phyloP scores from a whole-genome alignment of 2,329 filamentous ascomycete species.

The Cercospora berteroae region DNA sequence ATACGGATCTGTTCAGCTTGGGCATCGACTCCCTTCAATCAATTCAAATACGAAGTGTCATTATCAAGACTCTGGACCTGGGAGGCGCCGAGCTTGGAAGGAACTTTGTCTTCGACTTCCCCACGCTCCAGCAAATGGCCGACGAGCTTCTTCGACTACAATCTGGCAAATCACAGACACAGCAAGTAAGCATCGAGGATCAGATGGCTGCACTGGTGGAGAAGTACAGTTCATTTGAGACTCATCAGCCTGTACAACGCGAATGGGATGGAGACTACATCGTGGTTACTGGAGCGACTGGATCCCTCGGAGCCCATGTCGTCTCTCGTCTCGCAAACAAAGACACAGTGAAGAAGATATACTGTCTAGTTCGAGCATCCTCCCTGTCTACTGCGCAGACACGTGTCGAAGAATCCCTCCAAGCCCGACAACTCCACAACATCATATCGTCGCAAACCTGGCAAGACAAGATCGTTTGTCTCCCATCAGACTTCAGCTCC shows the following conservation, averaged over 20 bases:
- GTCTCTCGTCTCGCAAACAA: conserved; percentile 41
- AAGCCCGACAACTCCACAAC: conserved; percentile 39
- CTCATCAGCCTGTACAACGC: conserved; percentile 23
- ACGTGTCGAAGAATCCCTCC: conserved; percentile 39
- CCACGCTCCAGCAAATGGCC: conserved; percentile 50
- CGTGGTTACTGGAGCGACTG: conserved; percentile 61
- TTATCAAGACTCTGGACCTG: conserved; percentile 54
- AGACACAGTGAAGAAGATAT: conserved; percentile 41
- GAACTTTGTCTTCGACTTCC: conserved; percentile 60
- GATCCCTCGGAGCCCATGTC: conserved; percentile 61
- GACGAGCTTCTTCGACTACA: conserved; percentile 45
- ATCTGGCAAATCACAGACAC: conserved; percentile 36
- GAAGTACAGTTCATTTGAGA: conserved; percentile 41
- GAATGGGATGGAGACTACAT: conserved; percentile 10
- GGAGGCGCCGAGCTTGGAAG: conserved; percentile 49
- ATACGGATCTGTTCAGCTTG: conserved; percentile 36
- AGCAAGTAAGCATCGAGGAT: conserved; percentile 38
- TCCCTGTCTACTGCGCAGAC: conserved; percentile 33
- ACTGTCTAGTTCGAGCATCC: conserved; percentile 54
- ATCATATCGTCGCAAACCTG: conserved; percentile 15
- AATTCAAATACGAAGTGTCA: conserved; percentile 53
- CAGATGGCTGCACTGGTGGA: conserved; percentile 47
- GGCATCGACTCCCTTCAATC: conserved; percentile 38
- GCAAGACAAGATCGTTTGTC: conserved; percentile 21
- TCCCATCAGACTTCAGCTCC: conserved; percentile 32